Evolutionary conservation across 1,139 yeast species (phyloP).

Genomic region (Pichia terricola): DNA sequence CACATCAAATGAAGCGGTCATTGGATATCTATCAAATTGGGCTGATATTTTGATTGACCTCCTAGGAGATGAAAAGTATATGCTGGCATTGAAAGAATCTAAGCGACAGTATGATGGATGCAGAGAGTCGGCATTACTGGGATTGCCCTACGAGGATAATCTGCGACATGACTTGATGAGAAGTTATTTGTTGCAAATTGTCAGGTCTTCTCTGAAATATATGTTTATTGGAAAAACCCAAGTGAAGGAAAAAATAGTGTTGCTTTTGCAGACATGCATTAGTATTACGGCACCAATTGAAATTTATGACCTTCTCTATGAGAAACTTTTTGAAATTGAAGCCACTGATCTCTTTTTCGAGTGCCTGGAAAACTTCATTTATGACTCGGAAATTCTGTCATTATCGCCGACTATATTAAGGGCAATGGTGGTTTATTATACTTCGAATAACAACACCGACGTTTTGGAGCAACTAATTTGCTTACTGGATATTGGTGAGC

Average conservation of each 20-base stretch:
- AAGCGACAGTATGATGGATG: constrained; percentile 43
- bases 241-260: constrained; percentile 6
- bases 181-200: constrained; percentile 48
- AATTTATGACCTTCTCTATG: constrained; percentile 46
- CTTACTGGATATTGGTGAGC: constrained; percentile 48
- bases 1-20: constrained; percentile 39
- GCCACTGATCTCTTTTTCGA: constrained; percentile 36
- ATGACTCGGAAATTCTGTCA: constrained; percentile 33
- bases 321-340: constrained; percentile 28
- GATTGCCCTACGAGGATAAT: constrained; percentile 40
- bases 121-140: constrained; percentile 39
- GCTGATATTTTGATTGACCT: constrained; percentile 50
- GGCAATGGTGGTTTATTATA: constrained; percentile 45
- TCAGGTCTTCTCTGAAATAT: constrained; percentile 41
- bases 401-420: constrained; percentile 59
- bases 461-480: constrained; percentile 58
- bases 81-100: constrained; percentile 47
- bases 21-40: constrained; percentile 64
- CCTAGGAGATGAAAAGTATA: constrained; percentile 40
- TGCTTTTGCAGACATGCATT: constrained; percentile 33
- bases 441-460: constrained; percentile 32
- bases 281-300: constrained; percentile 30
- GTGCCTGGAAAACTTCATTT: constrained; percentile 41
- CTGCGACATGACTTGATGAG: constrained; percentile 40
- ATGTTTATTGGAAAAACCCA: constrained; percentile 22